phyloP scores from a whole-genome alignment of 768 basidiomycete species.

The Mycena filopes region DNA sequence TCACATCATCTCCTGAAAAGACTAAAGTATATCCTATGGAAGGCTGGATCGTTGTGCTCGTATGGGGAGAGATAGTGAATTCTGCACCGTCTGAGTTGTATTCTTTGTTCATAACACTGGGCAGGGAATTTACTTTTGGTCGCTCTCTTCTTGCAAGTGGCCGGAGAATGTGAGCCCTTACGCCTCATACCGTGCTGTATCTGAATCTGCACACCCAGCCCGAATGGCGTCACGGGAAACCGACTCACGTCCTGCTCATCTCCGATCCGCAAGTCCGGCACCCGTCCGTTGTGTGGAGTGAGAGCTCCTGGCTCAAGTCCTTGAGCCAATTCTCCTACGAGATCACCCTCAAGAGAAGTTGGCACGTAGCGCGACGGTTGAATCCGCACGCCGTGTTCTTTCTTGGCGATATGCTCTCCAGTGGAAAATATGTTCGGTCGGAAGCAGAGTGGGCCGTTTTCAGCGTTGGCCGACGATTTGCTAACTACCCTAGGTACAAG shows the following conservation, averaged over 20 bases:
- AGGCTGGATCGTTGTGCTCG: conserved; percentile 65
- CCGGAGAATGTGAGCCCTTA: conserved; percentile 50
- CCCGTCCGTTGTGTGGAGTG: conserved; percentile 49
- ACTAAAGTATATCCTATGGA: too few relatives aligned
- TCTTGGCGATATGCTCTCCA: too few relatives aligned
- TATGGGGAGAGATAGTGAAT: conserved; percentile 68
- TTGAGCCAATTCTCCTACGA: conserved; percentile 60
- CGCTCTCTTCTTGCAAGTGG: conserved; percentile 69
- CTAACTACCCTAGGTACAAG: conserved; percentile 60
- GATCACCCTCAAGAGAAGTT: conserved; percentile 73
- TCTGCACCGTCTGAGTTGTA: not conserved
- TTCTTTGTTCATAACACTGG: not conserved
- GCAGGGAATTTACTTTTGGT: conserved; percentile 64
- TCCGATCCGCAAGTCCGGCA: conserved; percentile 75
- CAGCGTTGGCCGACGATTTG: not conserved
- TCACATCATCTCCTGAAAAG: too few relatives aligned
- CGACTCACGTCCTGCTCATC: conserved; percentile 72
- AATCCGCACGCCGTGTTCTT: conserved; percentile 65
- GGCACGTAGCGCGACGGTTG: conserved; percentile 69
- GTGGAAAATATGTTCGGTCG: conserved; percentile 61
- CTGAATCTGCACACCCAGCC: conserved; percentile 25
- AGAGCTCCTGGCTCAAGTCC: conserved; percentile 52
- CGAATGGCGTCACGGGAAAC: conserved; percentile 35
- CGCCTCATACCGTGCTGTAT: conserved; percentile 1
- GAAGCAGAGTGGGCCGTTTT: conserved; percentile 45